Evolutionary conservation across 495 filamentous ascomycete species (phyloP).

Genomic region (Apiosordaria backusii): DNA sequence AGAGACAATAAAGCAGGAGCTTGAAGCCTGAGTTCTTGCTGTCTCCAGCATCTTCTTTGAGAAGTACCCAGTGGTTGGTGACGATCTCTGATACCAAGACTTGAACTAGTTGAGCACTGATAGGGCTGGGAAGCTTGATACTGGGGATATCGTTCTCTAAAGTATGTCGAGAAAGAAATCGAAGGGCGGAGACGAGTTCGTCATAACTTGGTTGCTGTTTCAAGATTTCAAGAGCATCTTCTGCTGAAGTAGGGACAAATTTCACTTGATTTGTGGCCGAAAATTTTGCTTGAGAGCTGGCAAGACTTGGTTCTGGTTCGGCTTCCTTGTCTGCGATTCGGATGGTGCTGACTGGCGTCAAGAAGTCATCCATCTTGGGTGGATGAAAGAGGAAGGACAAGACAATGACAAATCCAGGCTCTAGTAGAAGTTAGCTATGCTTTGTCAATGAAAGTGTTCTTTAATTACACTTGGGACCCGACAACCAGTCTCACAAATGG

Average conservation of each 20-base stretch:
- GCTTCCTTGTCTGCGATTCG: slow-evolving; percentile 12
- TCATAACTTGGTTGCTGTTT: slow-evolving; percentile 60
- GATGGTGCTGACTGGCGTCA: slow-evolving; percentile 45
- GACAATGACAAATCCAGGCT: not conserved
- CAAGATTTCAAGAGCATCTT: slow-evolving; percentile 61
- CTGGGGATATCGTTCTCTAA: slow-evolving; percentile 44
- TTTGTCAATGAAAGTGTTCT: not conserved
- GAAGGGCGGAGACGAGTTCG: slow-evolving; percentile 50
- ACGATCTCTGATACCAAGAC: slow-evolving; percentile 64
- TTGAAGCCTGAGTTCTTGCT: slow-evolving; percentile 26
- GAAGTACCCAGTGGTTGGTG: slow-evolving; percentile 70
- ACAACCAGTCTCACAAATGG: not conserved
- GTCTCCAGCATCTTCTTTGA: slow-evolving; percentile 45
- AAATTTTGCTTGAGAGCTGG: slow-evolving; percentile 20
- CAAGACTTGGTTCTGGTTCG: not conserved
- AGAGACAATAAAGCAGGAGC: slow-evolving; percentile 62
- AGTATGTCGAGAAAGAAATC: slow-evolving; percentile 47
- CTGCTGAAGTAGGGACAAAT: slow-evolving; percentile 38
- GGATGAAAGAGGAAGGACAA: no score
- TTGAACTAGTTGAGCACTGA: slow-evolving; percentile 66
- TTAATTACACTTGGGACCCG: not conserved
- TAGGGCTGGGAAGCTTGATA: slow-evolving; percentile 60
- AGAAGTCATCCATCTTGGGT: slow-evolving; percentile 46
- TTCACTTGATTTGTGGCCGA: slow-evolving; percentile 17
- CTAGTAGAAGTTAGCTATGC: not conserved